These are phyloP conservation scores for Dipodascus albidus DNA, from an alignment of 805 yeast species.

Conservation along the genomic window DNA sequence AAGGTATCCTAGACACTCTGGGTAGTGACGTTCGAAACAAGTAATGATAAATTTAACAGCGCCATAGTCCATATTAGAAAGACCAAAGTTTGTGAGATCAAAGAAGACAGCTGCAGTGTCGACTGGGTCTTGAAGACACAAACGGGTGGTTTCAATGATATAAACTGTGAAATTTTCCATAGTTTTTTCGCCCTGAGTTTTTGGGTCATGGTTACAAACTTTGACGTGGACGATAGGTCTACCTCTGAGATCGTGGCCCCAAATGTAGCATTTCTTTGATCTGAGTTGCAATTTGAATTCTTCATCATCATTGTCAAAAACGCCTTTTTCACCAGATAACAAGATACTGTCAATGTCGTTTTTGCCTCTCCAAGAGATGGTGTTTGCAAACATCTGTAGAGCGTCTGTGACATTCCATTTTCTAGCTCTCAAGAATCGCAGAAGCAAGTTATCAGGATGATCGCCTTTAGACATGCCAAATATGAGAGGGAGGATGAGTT, in stretches of 20 bases:
- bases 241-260: conserved; percentile 60
- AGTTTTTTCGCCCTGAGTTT: conserved; percentile 57
- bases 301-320: conserved; percentile 32
- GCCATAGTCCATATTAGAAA: conserved; percentile 85
- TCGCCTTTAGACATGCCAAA: conserved; percentile 63
- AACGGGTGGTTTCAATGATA: conserved; percentile 71
- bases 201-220: conserved; percentile 63
- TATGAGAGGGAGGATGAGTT: conserved; percentile 38
- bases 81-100: conserved; percentile 75
- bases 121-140: conserved; percentile 59
- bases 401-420: conserved; percentile 69
- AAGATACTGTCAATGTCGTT: conserved; percentile 50
- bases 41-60: conserved; percentile 84
- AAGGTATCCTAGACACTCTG: conserved; percentile 79
- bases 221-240: conserved; percentile 77
- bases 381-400: conserved; percentile 56
- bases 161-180: conserved; percentile 65
- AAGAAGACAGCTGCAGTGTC: conserved; percentile 79
- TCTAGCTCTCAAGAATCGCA: conserved; percentile 77
- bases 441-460: conserved; percentile 63
- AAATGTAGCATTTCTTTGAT: conserved; percentile 57
- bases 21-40: conserved; percentile 93
- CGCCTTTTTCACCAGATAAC: conserved; percentile 50
- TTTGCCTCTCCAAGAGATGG: conserved; percentile 68
- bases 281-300: conserved; percentile 42